Percentiles rank a stretch among this genome's conserved stretches.
phyloP scores from a whole-genome alignment of 306 rosid species.

The Lathyrus tuberosus region DNA sequence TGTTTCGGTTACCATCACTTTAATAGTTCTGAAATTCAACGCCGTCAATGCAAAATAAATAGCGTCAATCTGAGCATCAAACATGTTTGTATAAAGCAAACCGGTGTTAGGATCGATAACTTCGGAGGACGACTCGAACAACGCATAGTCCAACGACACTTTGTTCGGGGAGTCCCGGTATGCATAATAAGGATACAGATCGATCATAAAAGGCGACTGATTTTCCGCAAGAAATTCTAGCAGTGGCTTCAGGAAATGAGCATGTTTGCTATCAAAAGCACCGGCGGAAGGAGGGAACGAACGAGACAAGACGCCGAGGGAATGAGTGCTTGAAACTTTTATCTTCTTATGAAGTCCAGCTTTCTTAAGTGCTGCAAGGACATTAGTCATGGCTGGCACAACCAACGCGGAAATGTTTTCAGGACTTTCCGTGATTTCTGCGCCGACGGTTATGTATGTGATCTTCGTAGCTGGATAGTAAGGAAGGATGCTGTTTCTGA shows the following conservation, averaged over 20 bases:
- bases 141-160: slow-evolving; percentile 80
- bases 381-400: slow-evolving; percentile 94
- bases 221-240: slow-evolving; percentile 94
- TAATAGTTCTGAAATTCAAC: slow-evolving; percentile 82
- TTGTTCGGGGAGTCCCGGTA: slow-evolving; percentile 77
- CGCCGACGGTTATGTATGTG: slow-evolving; percentile 88
- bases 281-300: slow-evolving; percentile 99
- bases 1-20: slow-evolving; percentile 90
- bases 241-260: slow-evolving; percentile 85
- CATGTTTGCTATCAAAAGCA: slow-evolving; percentile 82
- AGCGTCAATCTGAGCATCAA: slow-evolving; percentile 97
- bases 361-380: slow-evolving; percentile 78
- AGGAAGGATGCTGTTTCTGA: slow-evolving; percentile 85
- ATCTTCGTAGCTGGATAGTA: slow-evolving; percentile 91
- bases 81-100: slow-evolving; percentile 91
- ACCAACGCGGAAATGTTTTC: slow-evolving; percentile 66
- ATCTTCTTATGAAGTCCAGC: slow-evolving; percentile 81
- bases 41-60: slow-evolving; percentile 85
- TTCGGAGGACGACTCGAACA: slow-evolving; percentile 85
- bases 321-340: slow-evolving; percentile 85
- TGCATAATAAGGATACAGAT: slow-evolving; percentile 96
- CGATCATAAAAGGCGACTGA: slow-evolving; percentile 93
- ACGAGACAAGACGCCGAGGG: slow-evolving; percentile 90
- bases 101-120: slow-evolving; percentile 97
- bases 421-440: slow-evolving; percentile 84